Percentiles rank a stretch among this genome's conserved stretches.
Conservation (phyloP, 2,329 filamentous ascomycete genomes). For the Verticillium tricorpus region DNA sequence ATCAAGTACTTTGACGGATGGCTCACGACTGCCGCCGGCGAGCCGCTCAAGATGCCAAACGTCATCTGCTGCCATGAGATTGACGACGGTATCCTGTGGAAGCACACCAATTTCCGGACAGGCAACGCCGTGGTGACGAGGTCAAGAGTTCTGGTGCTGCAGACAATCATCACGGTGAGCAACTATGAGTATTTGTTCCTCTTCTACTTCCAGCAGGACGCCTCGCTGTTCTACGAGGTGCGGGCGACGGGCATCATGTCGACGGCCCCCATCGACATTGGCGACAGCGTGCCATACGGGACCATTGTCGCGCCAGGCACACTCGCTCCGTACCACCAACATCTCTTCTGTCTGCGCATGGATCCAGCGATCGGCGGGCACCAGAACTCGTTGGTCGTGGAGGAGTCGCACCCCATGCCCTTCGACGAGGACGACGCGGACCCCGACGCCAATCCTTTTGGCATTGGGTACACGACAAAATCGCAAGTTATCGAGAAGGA, state of each 20-base stretch:
- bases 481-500: conserved; percentile 38
- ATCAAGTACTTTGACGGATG: conserved; percentile 41
- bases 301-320: conserved; percentile 61
- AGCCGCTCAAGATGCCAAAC: conserved; percentile 26
- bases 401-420: conserved; percentile 37
- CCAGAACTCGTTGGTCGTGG: conserved; percentile 44
- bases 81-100: conserved; percentile 56
- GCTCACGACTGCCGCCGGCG: conserved; percentile 24
- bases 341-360: conserved; percentile 62
- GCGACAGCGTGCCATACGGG: conserved; percentile 50
- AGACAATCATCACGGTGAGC: conserved; percentile 60
- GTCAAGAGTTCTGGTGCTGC: conserved; percentile 55
- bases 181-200: conserved; percentile 57
- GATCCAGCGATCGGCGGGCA: conserved; percentile 60
- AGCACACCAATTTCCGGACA: conserved; percentile 60
- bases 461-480: conserved; percentile 38
- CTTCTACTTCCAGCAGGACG: conserved; percentile 48
- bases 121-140: conserved; percentile 53
- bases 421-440: conserved; percentile 16
- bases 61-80: conserved; percentile 36
- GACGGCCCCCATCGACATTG: conserved; percentile 43
- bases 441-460: conserved; percentile 45
- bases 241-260: conserved; percentile 38
- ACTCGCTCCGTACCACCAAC: conserved; percentile 63
- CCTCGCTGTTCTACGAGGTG: conserved; percentile 29